Evolutionary conservation across 108 stramenopile genomes (phyloP).

Genomic region (Skeletonema potamos): DNA sequence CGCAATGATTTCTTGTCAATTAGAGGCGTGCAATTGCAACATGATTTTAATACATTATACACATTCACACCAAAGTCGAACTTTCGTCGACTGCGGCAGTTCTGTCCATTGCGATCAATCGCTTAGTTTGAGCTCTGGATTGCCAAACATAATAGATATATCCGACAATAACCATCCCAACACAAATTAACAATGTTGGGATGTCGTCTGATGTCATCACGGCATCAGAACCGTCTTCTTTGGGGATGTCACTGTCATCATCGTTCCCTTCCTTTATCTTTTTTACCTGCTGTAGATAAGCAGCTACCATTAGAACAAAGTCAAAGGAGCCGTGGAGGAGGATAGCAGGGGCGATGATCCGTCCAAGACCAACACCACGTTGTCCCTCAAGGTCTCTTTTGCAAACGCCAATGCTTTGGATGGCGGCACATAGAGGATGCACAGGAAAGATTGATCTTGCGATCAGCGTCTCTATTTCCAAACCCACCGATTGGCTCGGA

Average conservation of each 20-base stretch:
- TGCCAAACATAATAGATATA: slow-evolving; percentile 34
- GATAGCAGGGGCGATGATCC: slow-evolving; percentile 65
- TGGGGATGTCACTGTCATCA: slow-evolving; percentile 9
- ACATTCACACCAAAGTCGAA: slow-evolving; percentile 26
- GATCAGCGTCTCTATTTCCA: slow-evolving; percentile 66
- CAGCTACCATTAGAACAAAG: slow-evolving; percentile 71
- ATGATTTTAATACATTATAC: not conserved
- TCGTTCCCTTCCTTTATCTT: slow-evolving; percentile 34
- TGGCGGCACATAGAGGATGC: slow-evolving; percentile 82
- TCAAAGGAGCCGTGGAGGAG: slow-evolving; percentile 85
- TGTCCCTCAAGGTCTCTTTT: slow-evolving; percentile 74
- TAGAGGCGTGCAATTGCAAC: too few relatives aligned
- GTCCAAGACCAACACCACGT: slow-evolving; percentile 42
- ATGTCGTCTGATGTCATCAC: slow-evolving; percentile 21
- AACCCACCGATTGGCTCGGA: slow-evolving; percentile 33
- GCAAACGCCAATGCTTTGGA: slow-evolving; percentile 82
- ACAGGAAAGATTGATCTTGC: slow-evolving; percentile 75
- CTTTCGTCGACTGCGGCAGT: slow-evolving; percentile 24
- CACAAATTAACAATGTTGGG: slow-evolving; percentile 26
- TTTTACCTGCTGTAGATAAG: slow-evolving; percentile 49
- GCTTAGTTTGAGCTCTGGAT: slow-evolving; percentile 35
- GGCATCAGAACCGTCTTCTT: slow-evolving; percentile 1
- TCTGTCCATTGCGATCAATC: slow-evolving; percentile 33
- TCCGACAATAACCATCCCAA: slow-evolving; percentile 39
- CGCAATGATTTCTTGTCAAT: slow-evolving; percentile 1